A percentile compares a stretch with the other conserved stretches of the same genome.
These are phyloP conservation scores for Lodderomyces margitis DNA, from an alignment of 1,139 yeast genomes.

Conservation along the genomic window DNA sequence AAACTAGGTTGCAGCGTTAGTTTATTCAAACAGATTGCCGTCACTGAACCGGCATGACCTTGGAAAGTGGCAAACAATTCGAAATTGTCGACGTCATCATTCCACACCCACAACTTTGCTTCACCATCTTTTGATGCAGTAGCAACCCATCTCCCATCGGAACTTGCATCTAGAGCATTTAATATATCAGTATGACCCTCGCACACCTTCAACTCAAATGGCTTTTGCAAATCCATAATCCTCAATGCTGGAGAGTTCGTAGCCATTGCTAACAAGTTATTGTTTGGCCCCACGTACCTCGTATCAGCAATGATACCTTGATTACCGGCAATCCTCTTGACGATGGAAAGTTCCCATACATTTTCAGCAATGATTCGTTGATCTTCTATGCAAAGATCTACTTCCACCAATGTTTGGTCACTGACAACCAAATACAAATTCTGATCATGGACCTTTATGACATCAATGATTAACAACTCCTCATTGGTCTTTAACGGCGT, in stretches of 20 bases:
- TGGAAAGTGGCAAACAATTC: slow-evolving; percentile 58
- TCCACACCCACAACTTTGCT: slow-evolving; percentile 78
- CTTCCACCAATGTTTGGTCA: slow-evolving; percentile 75
- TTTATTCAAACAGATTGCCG: slow-evolving; percentile 76
- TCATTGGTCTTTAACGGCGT: slow-evolving; percentile 59
- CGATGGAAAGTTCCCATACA: slow-evolving; percentile 36
- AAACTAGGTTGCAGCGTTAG: slow-evolving; percentile 60
- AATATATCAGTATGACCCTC: slow-evolving; percentile 87
- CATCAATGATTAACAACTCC: slow-evolving; percentile 66
- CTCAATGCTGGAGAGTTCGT: slow-evolving; percentile 93
- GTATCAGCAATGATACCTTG: slow-evolving; percentile 95
- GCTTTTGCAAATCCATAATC: slow-evolving; percentile 55
- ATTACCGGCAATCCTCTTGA: slow-evolving; percentile 76
- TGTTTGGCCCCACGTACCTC: slow-evolving; percentile 67
- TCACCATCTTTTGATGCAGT: slow-evolving; percentile 92
- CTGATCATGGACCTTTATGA: slow-evolving; percentile 31
- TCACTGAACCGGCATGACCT: slow-evolving; percentile 87
- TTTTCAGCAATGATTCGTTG: slow-evolving; percentile 17
- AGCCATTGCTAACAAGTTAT: slow-evolving; percentile 68
- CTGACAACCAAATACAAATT: slow-evolving; percentile 53
- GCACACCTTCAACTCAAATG: slow-evolving; percentile 61
- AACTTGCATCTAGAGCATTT: slow-evolving; percentile 72
- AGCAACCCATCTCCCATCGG: slow-evolving; percentile 84
- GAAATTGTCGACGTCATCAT: slow-evolving; percentile 42
- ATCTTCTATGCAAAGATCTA: slow-evolving; percentile 32